These are phyloP conservation scores for Paramecium caudatum DNA, from an alignment of 73 alveolate species.

Conservation along the genomic window DNA sequence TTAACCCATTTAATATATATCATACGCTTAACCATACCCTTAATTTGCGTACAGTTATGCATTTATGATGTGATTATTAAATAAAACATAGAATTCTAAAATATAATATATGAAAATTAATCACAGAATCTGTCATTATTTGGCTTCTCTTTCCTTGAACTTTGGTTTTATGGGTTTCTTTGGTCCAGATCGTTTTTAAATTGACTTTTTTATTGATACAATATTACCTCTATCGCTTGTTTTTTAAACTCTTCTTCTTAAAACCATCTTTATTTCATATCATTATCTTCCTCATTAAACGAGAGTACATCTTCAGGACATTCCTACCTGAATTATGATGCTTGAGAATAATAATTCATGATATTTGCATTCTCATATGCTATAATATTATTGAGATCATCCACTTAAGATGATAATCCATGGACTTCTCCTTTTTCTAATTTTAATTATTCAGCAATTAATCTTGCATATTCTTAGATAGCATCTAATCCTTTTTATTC, in stretches of 20 bases:
- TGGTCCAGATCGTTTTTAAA: constrained; percentile 45
- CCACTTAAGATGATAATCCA: constrained; percentile 73
- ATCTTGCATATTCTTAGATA: constrained; percentile 73
- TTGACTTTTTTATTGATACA: not conserved
- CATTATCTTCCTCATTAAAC: constrained; percentile 72
- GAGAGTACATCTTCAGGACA: constrained; percentile 78
- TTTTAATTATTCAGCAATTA: constrained; percentile 76
- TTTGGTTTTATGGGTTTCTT: constrained; percentile 34
- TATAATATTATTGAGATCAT: constrained; percentile 72
- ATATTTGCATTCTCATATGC: constrained; percentile 78
- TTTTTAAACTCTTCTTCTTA: constrained; percentile 71
- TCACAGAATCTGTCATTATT: too few relatives aligned
- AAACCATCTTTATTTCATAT: constrained; percentile 57
- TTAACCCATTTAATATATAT: too few relatives aligned
- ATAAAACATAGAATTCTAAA: too few relatives aligned
- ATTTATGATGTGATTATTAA: too few relatives aligned
- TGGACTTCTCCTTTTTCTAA: constrained; percentile 78
- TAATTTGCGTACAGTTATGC: too few relatives aligned
- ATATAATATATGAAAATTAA: too few relatives aligned
- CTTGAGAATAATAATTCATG: constrained; percentile 75
- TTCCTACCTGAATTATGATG: constrained; percentile 66
- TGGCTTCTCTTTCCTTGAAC: constrained; percentile 14
- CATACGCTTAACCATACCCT: too few relatives aligned
- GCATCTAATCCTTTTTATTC: constrained; percentile 78
- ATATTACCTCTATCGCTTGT: constrained; percentile 66